Evolutionary conservation across 306 rosid genomes (phyloP).

Genomic region (Delonix regia): DNA sequence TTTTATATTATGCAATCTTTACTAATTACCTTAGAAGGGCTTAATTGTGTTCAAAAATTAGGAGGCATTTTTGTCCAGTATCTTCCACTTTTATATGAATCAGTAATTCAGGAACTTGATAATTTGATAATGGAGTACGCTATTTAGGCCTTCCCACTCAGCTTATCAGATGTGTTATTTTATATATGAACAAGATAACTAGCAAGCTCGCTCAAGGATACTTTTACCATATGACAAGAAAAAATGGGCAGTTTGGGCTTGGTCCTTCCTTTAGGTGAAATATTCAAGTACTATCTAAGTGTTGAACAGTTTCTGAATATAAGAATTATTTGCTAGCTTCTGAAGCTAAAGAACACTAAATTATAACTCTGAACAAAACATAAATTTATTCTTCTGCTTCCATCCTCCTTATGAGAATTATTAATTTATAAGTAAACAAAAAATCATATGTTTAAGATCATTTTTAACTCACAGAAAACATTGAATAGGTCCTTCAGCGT

Average conservation of each 20-base stretch:
- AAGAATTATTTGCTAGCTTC: not conserved
- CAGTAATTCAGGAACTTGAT: not conserved
- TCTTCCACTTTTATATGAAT: not conserved
- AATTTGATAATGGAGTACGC: not conserved
- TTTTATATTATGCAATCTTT: not conserved
- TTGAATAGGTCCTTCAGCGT: slow-evolving; percentile 42
- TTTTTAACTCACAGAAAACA: slow-evolving; percentile 44
- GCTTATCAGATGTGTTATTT: not conserved
- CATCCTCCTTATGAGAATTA: slow-evolving; percentile 2
- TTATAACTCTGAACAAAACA: not conserved
- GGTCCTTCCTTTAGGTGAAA: not conserved
- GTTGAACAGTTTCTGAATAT: not conserved
- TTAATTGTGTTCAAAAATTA: not conserved
- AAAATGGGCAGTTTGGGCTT: slow-evolving; percentile 3
- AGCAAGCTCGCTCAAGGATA: not conserved
- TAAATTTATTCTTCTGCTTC: not conserved
- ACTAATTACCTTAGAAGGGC: not conserved
- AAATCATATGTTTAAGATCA: slow-evolving; percentile 7
- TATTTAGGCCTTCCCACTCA: not conserved
- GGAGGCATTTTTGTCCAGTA: not conserved
- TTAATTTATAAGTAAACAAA: not conserved
- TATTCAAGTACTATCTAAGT: not conserved
- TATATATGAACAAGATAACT: not conserved
- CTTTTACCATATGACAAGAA: not conserved
- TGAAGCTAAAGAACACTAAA: slow-evolving; percentile 10